Evolutionary conservation across 768 basidiomycete genomes (phyloP), one percentile per base, ranked within the genome.

Genomic region (Phylloporus sp.): DNA sequence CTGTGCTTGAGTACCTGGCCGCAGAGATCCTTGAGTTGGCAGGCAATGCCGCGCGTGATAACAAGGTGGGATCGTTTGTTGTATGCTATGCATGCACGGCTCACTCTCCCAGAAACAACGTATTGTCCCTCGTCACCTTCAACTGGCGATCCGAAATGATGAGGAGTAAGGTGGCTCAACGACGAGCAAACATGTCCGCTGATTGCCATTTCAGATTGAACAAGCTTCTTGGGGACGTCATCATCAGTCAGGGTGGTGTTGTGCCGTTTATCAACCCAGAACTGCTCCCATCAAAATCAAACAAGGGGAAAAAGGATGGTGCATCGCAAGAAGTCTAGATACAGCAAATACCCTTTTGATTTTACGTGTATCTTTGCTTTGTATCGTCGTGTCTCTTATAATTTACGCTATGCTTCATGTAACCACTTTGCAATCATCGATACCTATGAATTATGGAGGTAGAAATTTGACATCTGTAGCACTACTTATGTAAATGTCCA

Each of bases 1-100:
- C 86, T 42, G 89, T 91, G 44, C 76, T 92, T 22, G 90, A 92
- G 67, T 92, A 93, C 66, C 77, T 93, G 29, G 78, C 82, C 6
- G 90, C 90, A 23, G 90, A 93, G 67, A 82, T 93, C 59, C 78
- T 91, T 42, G 90, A 92, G 67, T 73, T 91, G 36, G 87, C 90
- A 44, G 90, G 90, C 5, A 82, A 81, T 58, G 79, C 81, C 28
- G 86, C 87, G 39, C 78, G 82, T 50, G 85, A 89, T 62, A 82
- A 87, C 73, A 85, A 86, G 60, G 65, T 68, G 44, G 17, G 36
- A 9, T 3, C 3, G 5, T 35, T 21, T 9, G 6, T 17, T 28
- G 15, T 5, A 10, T 41, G 7, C 9, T 1, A 11, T 23, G 7
- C 5, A 3, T 23, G 1, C 31, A 6, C 1, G 8, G 4, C 39